A percentile compares a stretch with the other conserved stretches of the same genome.
These are phyloP conservation scores for Dictyostelium citrinum DNA, from an alignment of 78 protist species.

Conservation along the genomic window DNA sequence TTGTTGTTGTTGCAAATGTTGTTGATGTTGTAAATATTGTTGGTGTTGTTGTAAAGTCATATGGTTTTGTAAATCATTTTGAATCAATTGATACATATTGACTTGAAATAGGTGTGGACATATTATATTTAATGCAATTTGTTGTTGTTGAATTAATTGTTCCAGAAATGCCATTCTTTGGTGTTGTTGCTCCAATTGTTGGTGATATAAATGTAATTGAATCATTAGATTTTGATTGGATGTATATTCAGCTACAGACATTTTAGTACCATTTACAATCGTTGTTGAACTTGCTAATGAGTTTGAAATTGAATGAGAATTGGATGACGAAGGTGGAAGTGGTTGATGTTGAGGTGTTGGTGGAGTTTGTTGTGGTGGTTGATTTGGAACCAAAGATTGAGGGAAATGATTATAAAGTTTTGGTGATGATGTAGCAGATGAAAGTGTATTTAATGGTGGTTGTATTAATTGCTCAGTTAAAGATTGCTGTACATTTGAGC, in stretches of 20 bases:
- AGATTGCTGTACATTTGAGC: not conserved
- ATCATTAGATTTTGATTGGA: not conserved
- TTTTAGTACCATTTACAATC: not conserved
- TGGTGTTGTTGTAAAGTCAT: not conserved
- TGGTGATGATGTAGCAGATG: not conserved
- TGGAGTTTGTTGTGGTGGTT: not conserved
- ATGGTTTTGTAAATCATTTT: not conserved
- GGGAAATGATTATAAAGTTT: not conserved
- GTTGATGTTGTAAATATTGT: not conserved
- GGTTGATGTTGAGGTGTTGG: not conserved
- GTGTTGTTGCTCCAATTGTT: not conserved
- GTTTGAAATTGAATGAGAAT: not conserved
- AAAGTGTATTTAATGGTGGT: not conserved
- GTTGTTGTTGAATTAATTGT: not conserved
- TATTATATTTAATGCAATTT: not conserved
- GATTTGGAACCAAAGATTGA: not conserved
- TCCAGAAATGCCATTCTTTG: not conserved
- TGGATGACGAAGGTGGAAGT: not conserved
- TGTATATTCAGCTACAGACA: not conserved
- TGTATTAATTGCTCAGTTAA: not conserved
- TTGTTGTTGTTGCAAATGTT: not conserved
- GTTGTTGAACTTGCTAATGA: not conserved
- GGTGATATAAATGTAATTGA: not conserved
- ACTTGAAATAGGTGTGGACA: not conserved
- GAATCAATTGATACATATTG: not conserved